Percentiles rank a stretch among this genome's conserved stretches.
These are phyloP conservation scores for Toxicodendron radicans DNA, from an alignment of 345 rosid species.

Conservation along the genomic window DNA sequence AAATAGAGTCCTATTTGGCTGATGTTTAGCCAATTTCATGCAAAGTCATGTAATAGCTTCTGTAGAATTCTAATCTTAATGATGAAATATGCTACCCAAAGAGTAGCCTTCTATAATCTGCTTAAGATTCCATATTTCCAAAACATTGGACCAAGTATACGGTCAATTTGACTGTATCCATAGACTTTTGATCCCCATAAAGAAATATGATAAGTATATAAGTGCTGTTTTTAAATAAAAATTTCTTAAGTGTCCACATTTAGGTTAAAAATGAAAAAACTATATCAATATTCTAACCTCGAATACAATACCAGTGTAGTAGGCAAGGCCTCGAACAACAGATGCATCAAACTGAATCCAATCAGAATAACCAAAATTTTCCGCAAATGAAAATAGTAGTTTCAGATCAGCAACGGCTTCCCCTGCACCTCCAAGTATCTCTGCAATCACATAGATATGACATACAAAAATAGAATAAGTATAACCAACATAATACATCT, in stretches of 20 bases:
- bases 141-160: neutral
- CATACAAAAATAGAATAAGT: conserved; percentile 12
- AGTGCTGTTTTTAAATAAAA: neutral
- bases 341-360: conserved; percentile 99
- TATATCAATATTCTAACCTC: conserved; percentile 61
- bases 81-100: neutral
- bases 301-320: conserved; percentile 94
- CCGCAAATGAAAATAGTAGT: conserved; percentile 78
- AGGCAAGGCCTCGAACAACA: conserved; percentile 93
- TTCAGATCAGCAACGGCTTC: conserved; percentile 87
- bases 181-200: neutral
- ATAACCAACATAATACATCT: neutral
- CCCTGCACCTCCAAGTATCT: conserved; percentile 71
- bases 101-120: neutral
- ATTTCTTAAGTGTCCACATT: neutral
- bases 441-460: conserved; percentile 38
- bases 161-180: neutral
- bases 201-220: neutral
- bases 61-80: neutral
- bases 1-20: neutral
- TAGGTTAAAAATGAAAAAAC: neutral
- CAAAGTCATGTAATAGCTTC: neutral
- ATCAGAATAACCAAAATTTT: conserved; percentile 81
- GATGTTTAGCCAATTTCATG: neutral
- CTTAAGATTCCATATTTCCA: neutral